These are phyloP conservation scores for Pyrus hybrid DNA, from an alignment of 331 rosid species.

Conservation along the genomic window DNA sequence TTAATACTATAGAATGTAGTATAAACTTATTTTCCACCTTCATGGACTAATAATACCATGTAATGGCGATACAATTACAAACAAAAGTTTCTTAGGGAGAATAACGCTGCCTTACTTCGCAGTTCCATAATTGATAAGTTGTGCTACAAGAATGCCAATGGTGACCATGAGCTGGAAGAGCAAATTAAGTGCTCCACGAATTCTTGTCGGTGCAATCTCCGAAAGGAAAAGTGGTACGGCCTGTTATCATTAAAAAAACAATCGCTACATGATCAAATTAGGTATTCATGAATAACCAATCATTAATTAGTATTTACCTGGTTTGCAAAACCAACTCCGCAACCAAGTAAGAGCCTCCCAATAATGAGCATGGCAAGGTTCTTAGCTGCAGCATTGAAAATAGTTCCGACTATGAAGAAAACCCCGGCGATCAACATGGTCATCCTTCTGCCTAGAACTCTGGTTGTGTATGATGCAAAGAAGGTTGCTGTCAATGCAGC, in stretches of 20 bases:
- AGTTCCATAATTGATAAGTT: constrained; percentile 20
- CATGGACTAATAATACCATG: not conserved
- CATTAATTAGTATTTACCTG: constrained; percentile 28
- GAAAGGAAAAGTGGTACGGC: constrained; percentile 28
- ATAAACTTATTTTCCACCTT: no score
- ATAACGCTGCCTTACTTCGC: not conserved
- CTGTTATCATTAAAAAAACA: not conserved
- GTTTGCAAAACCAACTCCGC: constrained; percentile 76
- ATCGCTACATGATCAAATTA: not conserved
- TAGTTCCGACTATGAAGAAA: constrained; percentile 50
- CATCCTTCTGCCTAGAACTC: constrained; percentile 39
- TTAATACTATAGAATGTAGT: no score
- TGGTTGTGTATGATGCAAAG: constrained; percentile 32
- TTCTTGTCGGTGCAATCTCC: no score
- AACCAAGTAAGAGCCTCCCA: constrained; percentile 59
- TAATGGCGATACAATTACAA: not conserved
- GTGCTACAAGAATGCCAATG: constrained; percentile 22
- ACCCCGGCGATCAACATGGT: constrained; percentile 54
- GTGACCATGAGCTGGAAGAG: constrained; percentile 27
- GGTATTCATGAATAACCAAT: not conserved
- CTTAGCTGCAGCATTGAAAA: constrained; percentile 27
- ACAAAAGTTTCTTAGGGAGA: not conserved
- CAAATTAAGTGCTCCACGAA: constrained; percentile 8
- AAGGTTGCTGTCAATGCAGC: constrained; percentile 64
- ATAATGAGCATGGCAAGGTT: constrained; percentile 31